Conservation (phyloP, 495 filamentous ascomycete genomes). For the Aspergillus hancockii region DNA sequence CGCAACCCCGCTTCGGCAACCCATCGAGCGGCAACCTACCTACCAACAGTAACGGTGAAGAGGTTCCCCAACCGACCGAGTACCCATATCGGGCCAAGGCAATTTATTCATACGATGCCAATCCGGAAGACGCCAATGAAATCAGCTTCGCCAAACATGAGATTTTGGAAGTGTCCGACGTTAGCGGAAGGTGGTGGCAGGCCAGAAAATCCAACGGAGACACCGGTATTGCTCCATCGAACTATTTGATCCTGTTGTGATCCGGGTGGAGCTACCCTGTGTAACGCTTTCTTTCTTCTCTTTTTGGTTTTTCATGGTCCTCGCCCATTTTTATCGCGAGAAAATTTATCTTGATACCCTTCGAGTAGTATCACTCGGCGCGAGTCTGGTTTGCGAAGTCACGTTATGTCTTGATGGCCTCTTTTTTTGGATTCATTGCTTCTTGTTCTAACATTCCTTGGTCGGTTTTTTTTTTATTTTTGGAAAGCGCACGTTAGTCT, state of each 20-base stretch:
- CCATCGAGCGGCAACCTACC: slow-evolving; percentile 32
- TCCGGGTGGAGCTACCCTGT: slow-evolving; percentile 23
- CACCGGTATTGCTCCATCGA: slow-evolving; percentile 95
- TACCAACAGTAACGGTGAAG: slow-evolving; percentile 38
- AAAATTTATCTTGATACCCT: slow-evolving; percentile 49
- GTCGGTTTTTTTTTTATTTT: slow-evolving; percentile 22
- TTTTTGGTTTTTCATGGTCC: slow-evolving; percentile 29
- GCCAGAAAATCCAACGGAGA: slow-evolving; percentile 93
- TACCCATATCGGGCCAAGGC: slow-evolving; percentile 98
- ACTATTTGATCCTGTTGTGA: slow-evolving; percentile 96
- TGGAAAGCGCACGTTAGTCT: slow-evolving; percentile 16
- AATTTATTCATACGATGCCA: slow-evolving; percentile 98
- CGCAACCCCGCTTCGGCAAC: slow-evolving; percentile 57
- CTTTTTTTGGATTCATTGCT: slow-evolving; percentile 16
- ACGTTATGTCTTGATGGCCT: slow-evolving; percentile 50
- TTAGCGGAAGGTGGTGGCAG: slow-evolving; percentile 98
- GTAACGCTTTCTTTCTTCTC: slow-evolving; percentile 22
- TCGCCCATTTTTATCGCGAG: slow-evolving; percentile 32
- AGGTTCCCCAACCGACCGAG: slow-evolving; percentile 81
- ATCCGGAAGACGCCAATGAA: slow-evolving; percentile 97
- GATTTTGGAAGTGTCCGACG: slow-evolving; percentile 94
- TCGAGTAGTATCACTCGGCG: slow-evolving; percentile 44
- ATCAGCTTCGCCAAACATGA: slow-evolving; percentile 97
- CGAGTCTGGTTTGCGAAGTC: slow-evolving; percentile 39
- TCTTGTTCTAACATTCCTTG: slow-evolving; percentile 9